Base-by-base conservation (phyloP, 306 rosid genomes). In the Acacia acuminata region DNA sequence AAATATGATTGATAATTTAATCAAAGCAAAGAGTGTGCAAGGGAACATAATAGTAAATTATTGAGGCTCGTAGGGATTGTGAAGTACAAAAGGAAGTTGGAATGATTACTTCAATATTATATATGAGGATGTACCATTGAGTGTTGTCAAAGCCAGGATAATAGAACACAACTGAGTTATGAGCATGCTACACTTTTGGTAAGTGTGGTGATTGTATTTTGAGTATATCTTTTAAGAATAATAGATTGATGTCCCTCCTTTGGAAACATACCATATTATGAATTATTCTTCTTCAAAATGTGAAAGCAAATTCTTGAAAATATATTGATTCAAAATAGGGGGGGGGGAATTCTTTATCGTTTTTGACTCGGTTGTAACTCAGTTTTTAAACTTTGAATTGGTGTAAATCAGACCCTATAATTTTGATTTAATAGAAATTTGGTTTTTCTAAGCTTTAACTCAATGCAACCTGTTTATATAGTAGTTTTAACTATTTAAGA, bases 201-300 rank as follows among this genome's bases (percentile, higher is more conserved):
- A 7, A 42, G 40, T 61, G 56, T 48, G 36, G 64, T 64, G 24
- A 43, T 48, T 47, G 24, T 76, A 44, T 66, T 75, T 16, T 74
- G 32, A 47, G 40, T 48, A 43, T 9, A 42, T 74, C 8, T 66
- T n/a, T 63, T 3, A 60, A 22, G 16, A 56, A 22, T 2, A 15
- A 80, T 79, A 70, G 76, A 47, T 67, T 50, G 50, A 71, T 84
- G 84, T 76, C 58, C 76, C 64, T 70, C 4, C 30, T 30, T 13
- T 30, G n/a, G 14, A 85, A 64, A 71, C 79, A 81, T 76, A 12
- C 44, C 79, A 84, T 70, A 70, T 75, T 68, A 69, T 58, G 43
- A 70, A 38, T 75, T 36, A 44, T 24, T 22, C 47, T 55, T 79
- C 34, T 3, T 19, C 9, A 4, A 50, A 11, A 10, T 63, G 40